A percentile compares a stretch with the other conserved stretches of the same genome.
phyloP scores from a whole-genome alignment of 139 green algal species.

The Haematococcus sp. region DNA sequence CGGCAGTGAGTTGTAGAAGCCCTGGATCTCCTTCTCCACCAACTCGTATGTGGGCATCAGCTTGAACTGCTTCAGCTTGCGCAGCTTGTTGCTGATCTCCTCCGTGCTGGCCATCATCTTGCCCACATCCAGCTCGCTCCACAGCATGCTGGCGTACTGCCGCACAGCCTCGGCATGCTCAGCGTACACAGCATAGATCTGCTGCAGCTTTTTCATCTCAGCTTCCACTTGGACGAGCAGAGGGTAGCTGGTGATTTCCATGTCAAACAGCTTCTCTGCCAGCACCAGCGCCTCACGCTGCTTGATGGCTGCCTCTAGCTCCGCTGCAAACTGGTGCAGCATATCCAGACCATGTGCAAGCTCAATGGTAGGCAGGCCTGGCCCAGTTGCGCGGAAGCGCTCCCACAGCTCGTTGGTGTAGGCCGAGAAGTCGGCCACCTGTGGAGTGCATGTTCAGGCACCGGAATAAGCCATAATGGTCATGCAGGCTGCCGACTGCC shows the following conservation, averaged over 20 bases:
- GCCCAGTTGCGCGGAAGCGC: slow-evolving; percentile 35
- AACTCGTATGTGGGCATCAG: slow-evolving; percentile 62
- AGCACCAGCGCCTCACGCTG: slow-evolving; percentile 73
- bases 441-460: too few relatives aligned
- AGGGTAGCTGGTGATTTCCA: slow-evolving; percentile 75
- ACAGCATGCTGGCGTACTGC: slow-evolving; percentile 64
- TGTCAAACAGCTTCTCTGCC: slow-evolving; percentile 83
- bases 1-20: slow-evolving; percentile 78
- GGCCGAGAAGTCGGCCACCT: slow-evolving; percentile 52
- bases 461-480: not conserved
- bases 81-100: slow-evolving; percentile 52
- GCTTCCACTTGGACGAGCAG: slow-evolving; percentile 59
- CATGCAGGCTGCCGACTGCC: not conserved
- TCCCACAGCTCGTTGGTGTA: slow-evolving; percentile 39
- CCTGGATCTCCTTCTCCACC: slow-evolving; percentile 68
- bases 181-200: slow-evolving; percentile 74
- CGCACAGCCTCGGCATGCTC: slow-evolving; percentile 64
- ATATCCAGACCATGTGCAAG: slow-evolving; percentile 46
- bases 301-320: slow-evolving; percentile 43
- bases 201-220: slow-evolving; percentile 67
- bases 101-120: slow-evolving; percentile 67
- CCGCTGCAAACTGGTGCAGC: slow-evolving; percentile 41
- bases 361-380: slow-evolving; percentile 45
- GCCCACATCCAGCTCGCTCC: slow-evolving; percentile 76
- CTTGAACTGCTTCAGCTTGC: slow-evolving; percentile 63